Base-by-base conservation (phyloP, 768 basidiomycete genomes). In the Coprinopsis strossmayeri region DNA sequence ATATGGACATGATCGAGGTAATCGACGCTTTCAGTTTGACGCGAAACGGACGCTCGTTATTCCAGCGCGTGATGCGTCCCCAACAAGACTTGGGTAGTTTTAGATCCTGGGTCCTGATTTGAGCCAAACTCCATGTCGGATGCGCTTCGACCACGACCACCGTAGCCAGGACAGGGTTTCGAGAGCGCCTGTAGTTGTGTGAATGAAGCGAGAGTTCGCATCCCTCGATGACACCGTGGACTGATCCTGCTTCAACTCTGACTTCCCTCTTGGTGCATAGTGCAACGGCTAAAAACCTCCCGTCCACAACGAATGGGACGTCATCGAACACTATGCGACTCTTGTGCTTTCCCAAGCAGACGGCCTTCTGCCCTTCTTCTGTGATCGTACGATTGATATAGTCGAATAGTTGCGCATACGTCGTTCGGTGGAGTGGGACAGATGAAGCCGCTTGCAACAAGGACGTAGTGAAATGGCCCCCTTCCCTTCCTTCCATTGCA, bases 181-280 rank as follows among this genome's bases (percentile, higher is more conserved):
- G 62, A 5, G 82, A 82, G 18, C 74, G 75, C n/a, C 65, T 65
- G 52, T 70, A 70, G 59, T 85, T 84, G 60, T 85, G 82, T 18
- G 70, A 64, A 58, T 85, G 82, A 18, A 86, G 39, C 34, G 72
- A 74, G 51, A 87, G 71, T 53, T 82, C 78, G 7, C 74, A 81
- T 40, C 82, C 84, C 51, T 75, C 73, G n/a, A 74, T 70, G 17
- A 86, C 66, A 1, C 84, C 84, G 51, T 84, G 81, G 3, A 79
- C 73, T 0, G 74, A 70, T 11, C 84, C 84, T 30, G 77, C 72
- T 27, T 74, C 74, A 26, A 86, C 61, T 51, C 74, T 74, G 38
- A 83, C 55, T 10, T 59, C 56, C 12, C 56, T 58, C 18, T 69
- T 66, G 26, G 64, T 63, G 40, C 72, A 62, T 15, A 69, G 58